Base-by-base conservation (phyloP, 768 basidiomycete species). In the Pholiota molesta region DNA sequence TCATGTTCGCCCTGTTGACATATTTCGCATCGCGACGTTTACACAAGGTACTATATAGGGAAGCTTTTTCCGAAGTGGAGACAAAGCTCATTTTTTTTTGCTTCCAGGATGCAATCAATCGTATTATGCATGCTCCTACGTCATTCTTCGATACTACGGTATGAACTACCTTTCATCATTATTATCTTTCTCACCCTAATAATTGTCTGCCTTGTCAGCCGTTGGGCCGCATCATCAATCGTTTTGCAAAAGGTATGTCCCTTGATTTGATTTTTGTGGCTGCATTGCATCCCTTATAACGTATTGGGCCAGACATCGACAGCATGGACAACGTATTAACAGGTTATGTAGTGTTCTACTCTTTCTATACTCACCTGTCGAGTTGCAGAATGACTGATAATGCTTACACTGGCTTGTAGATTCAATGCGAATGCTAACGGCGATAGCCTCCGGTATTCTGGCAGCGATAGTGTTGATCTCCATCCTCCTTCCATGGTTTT, bases 81-180 rank as follows among this genome's bases (percentile, higher is more conserved):
- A 49, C 21, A 11, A 5, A 49, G 14, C 23, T 26, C 47, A 49
- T 49, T 49, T 49, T 49, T 49, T 28, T 13, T 49, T 23, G 23
- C 7, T 10, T 49, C 23, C 14, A 89, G 86, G 75, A 73, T 62
- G 87, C 91, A 6, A 83, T 91, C 60, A 74, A 78, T 10, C 84
- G 88, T 19, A 83, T 95, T 51, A 84, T 96, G 83, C 85, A 88
- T 71, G 92, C 93, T 0, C 94, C 94, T 0, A 94, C 93, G 89
- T 87, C 86, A 8, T 95, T 94, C 78, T 96, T 94, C 69, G 95
- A 96, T 70, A 94, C 89, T 1, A 92, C 91, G 4, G 87, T 88
- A 68, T 68, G 79, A 69, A 39, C 47, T 11, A n/a, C 23, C 44
- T 11, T 19, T 26, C 31, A n/a, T n/a, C 55, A 13, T 33, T 28